Conservation (phyloP, 78 protist genomes). For the Polysphondylium violaceum region DNA sequence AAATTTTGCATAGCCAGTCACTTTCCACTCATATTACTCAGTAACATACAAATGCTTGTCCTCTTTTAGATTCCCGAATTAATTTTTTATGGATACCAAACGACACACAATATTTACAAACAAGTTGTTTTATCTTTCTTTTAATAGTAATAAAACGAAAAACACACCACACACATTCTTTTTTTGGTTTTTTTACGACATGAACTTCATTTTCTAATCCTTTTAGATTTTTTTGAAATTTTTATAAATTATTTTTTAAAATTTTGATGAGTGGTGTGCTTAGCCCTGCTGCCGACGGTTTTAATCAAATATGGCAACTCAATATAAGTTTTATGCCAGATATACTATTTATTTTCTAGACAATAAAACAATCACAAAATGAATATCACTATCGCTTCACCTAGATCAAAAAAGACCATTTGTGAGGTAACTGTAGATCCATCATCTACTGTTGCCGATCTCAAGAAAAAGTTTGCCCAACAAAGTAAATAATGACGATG, state of each 20-base stretch:
- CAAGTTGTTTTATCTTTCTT: no score
- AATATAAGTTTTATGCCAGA: neutral
- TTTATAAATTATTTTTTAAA: neutral
- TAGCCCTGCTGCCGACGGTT: neutral
- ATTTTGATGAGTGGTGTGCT: neutral
- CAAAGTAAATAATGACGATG: neutral
- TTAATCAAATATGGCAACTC: neutral
- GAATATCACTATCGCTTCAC: conserved; percentile 10
- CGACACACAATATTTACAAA: no score
- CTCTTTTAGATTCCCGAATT: no score
- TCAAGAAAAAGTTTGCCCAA: conserved; percentile 13
- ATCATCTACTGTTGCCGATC: neutral
- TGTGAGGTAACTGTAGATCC: neutral
- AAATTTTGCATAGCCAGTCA: no score
- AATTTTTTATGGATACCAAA: no score
- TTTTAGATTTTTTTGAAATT: neutral
- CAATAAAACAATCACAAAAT: no score
- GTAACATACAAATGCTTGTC: no score
- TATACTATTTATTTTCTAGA: no score
- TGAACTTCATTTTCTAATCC: neutral
- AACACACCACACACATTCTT: no score
- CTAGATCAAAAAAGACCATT: conserved; percentile 4
- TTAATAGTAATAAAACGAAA: no score
- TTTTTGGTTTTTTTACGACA: neutral
- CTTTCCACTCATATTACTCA: no score